phyloP scores from a whole-genome alignment of 305 asterid genomes.

The Fraxinus sp. region DNA sequence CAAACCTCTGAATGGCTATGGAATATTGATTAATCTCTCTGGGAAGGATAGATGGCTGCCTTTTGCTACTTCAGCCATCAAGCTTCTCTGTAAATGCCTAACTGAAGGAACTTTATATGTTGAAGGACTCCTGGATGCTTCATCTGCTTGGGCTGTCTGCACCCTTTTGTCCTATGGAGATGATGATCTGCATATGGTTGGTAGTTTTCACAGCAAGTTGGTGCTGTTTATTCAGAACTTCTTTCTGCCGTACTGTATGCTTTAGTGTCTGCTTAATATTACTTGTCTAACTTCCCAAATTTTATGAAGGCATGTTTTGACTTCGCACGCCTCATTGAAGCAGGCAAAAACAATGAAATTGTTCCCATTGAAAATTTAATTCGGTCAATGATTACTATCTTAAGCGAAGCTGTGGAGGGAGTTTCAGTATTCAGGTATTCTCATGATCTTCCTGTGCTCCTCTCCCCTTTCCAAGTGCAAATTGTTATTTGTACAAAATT shows the following conservation, averaged over 20 bases:
- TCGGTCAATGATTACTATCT: conserved; percentile 55
- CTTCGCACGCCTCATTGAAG: conserved; percentile 70
- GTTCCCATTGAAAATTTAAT: conserved; percentile 72
- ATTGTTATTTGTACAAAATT: conserved; percentile 2
- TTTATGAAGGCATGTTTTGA: conserved; percentile 88
- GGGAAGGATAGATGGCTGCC: conserved; percentile 71
- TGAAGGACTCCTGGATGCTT: conserved; percentile 76
- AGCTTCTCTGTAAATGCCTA: conserved; percentile 76
- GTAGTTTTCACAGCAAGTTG: conserved; percentile 29
- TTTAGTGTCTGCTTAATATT: conserved; percentile 17
- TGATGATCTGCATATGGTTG: conserved; percentile 85
- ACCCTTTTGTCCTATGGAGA: conserved; percentile 72
- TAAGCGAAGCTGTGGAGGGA: conserved; percentile 52
- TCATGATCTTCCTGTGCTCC: conserved; percentile 13
- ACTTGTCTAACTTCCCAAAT: conserved; percentile 36
- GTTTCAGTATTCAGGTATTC: conserved; percentile 67
- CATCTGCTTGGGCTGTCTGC: conserved; percentile 71
- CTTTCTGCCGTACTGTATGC: conserved; percentile 7
- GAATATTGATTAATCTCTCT: conserved; percentile 66
- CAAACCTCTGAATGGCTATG: conserved; percentile 57
- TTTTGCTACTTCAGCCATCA: conserved; percentile 74
- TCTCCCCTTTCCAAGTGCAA: conserved; percentile 7
- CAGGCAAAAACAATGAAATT: conserved; percentile 51
- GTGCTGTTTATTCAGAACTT: conserved; percentile 6
- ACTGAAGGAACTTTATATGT: conserved; percentile 85